Conservation (phyloP, 176 grass and related monocot species). For the Poa pratensis region DNA sequence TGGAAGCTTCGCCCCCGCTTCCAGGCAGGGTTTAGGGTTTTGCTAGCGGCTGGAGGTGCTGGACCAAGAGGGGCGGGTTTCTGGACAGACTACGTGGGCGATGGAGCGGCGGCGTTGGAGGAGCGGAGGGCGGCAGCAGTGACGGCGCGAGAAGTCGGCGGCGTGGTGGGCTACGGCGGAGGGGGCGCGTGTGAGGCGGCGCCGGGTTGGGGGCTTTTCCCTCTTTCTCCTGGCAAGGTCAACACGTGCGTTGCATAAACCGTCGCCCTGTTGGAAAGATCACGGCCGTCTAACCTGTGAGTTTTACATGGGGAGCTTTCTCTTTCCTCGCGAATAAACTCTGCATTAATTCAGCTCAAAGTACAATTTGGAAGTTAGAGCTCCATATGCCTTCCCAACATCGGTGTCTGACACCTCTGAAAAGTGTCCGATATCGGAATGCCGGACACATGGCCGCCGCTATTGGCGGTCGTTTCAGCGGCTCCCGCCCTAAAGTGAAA, state of each 20-base stretch:
- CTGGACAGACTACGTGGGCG: neutral
- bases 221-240: neutral
- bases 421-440: too few relatives aligned
- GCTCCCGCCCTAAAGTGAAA: too few relatives aligned
- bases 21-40: slow-evolving; percentile 56
- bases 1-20: neutral
- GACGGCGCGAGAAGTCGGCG: neutral
- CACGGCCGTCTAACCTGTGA: neutral
- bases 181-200: slow-evolving; percentile 6
- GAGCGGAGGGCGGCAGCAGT: neutral
- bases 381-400: too few relatives aligned
- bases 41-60: neutral
- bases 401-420: too few relatives aligned
- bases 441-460: too few relatives aligned
- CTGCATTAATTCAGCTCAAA: too few relatives aligned
- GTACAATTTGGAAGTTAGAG: too few relatives aligned
- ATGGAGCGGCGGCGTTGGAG: neutral
- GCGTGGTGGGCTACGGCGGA: slow-evolving; percentile 1
- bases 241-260: neutral
- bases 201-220: too few relatives aligned
- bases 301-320: too few relatives aligned
- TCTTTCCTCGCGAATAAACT: too few relatives aligned
- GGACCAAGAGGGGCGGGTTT: neutral
- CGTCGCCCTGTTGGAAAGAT: neutral
- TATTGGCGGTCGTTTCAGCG: too few relatives aligned